Percentiles rank a stretch among this genome's conserved stretches.
phyloP scores from a whole-genome alignment of 129 eudicot species.

The Escallonia rubra region DNA sequence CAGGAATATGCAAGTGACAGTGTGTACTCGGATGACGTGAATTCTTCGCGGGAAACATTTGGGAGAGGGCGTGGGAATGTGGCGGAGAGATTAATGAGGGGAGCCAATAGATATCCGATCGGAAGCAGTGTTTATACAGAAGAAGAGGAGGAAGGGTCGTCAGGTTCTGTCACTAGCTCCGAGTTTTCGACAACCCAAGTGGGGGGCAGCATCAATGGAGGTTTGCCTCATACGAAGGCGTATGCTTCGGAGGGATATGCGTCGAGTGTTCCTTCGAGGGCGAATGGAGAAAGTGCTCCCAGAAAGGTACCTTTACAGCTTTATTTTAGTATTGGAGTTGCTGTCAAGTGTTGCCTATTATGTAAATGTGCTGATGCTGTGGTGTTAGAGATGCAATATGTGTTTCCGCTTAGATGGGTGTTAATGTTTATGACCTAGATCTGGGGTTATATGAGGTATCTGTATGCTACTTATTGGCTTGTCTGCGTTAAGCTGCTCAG shows the following conservation, averaged over 20 bases:
- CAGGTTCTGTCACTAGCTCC: constrained; percentile 65
- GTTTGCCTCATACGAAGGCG: constrained; percentile 25
- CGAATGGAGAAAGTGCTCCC: constrained; percentile 16
- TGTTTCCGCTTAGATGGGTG: too few relatives aligned
- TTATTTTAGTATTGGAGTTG: background rate
- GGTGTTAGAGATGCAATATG: too few relatives aligned
- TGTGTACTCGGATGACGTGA: constrained; percentile 55
- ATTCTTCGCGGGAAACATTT: constrained; percentile 57
- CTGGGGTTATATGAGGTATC: too few relatives aligned
- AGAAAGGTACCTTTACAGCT: constrained; percentile 14
- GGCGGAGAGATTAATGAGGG: constrained; percentile 45
- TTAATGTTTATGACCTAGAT: too few relatives aligned
- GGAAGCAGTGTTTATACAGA: constrained; percentile 56
- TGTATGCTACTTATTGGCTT: too few relatives aligned
- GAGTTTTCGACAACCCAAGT: constrained; percentile 66
- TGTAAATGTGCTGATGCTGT: background rate
- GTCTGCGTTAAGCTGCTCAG: too few relatives aligned
- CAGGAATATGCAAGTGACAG: constrained; percentile 40
- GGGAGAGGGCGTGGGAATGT: constrained; percentile 35
- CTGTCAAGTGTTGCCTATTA: background rate
- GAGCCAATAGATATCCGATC: constrained; percentile 48
- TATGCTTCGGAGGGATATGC: constrained; percentile 38
- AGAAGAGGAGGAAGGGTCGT: constrained; percentile 74
- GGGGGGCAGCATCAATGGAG: constrained; percentile 39
- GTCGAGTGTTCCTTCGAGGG: constrained; percentile 30